phyloP scores from a whole-genome alignment of 108 stramenopile species.

The Aurantiochytrium sp. region DNA sequence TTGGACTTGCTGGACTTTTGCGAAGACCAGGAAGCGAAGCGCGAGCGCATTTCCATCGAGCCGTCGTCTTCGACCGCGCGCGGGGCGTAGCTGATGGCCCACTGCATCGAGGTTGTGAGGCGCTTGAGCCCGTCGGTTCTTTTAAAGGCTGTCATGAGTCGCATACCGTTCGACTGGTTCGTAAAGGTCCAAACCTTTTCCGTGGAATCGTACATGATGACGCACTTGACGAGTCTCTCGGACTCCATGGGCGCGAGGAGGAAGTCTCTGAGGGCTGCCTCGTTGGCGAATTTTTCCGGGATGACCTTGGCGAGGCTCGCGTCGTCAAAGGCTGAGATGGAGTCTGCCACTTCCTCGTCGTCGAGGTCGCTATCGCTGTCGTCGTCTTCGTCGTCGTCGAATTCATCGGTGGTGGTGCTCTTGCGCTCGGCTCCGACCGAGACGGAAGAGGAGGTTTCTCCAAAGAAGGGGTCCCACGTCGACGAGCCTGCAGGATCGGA shows the following conservation, averaged over 20 bases:
- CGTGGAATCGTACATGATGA: slow-evolving; percentile 2
- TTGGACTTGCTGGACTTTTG: not conserved
- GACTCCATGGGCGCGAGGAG: not conserved
- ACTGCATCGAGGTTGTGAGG: slow-evolving; percentile 3
- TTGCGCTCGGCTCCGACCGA: not conserved
- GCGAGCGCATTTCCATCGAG: not conserved
- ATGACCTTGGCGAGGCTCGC: not conserved
- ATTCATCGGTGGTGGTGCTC: not conserved
- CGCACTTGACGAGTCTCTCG: not conserved
- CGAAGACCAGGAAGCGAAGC: not conserved
- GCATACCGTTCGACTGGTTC: not conserved
- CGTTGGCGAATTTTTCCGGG: not conserved
- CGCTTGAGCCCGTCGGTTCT: slow-evolving; percentile 10
- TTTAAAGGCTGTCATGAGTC: not conserved
- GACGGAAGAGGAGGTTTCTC: not conserved
- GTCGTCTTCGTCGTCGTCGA: not conserved
- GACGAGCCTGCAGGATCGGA: not conserved
- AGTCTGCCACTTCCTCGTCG: not conserved
- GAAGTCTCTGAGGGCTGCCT: not conserved
- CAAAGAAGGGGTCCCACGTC: not conserved
- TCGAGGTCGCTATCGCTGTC: not conserved
- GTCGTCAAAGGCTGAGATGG: not conserved
- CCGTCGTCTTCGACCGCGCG: not conserved
- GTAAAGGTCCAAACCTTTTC: slow-evolving; percentile 8
- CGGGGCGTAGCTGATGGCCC: not conserved